These are phyloP conservation scores for Thielaviopsis punctulata DNA, from an alignment of 2,329 filamentous ascomycete species.

Conservation along the genomic window DNA sequence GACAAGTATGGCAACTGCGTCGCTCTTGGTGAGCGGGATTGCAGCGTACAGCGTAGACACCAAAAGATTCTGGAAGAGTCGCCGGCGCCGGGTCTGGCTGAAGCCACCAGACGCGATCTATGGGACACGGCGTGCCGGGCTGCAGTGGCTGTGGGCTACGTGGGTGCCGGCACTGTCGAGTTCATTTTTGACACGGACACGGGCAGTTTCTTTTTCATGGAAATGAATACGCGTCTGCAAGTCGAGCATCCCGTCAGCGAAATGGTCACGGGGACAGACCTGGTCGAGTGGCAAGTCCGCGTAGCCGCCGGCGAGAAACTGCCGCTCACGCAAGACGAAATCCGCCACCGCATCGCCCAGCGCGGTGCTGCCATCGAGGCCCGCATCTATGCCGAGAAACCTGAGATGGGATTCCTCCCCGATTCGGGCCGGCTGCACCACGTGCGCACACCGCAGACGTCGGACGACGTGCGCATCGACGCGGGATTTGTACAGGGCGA, in stretches of 20 bases:
- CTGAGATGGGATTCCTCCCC: constrained; percentile 78
- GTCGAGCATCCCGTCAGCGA: constrained; percentile 89
- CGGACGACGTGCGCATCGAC: constrained; percentile 70
- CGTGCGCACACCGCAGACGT: constrained; percentile 52
- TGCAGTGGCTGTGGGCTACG: constrained; percentile 64
- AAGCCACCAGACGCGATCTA: constrained; percentile 39
- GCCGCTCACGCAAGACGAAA: constrained; percentile 39
- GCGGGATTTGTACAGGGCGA: constrained; percentile 85
- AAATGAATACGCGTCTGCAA: constrained; percentile 77
- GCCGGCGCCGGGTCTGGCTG: constrained; percentile 52
- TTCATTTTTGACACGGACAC: constrained; percentile 76
- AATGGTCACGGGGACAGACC: constrained; percentile 50
- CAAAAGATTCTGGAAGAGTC: constrained; percentile 88
- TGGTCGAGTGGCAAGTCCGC: constrained; percentile 94
- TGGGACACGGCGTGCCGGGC: constrained; percentile 50
- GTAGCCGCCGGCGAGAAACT: constrained; percentile 41
- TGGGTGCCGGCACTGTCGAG: constrained; percentile 79
- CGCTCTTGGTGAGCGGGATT: constrained; percentile 75
- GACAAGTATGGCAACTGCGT: constrained; percentile 65
- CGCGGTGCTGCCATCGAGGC: constrained; percentile 86
- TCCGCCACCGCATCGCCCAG: constrained; percentile 57
- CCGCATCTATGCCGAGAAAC: constrained; percentile 91
- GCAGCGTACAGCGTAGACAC: constrained; percentile 70
- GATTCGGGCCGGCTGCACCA: constrained; percentile 82
- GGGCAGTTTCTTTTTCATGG: constrained; percentile 67